phyloP scores from a whole-genome alignment of 345 rosid genomes.

The Cochlearia excelsa region DNA sequence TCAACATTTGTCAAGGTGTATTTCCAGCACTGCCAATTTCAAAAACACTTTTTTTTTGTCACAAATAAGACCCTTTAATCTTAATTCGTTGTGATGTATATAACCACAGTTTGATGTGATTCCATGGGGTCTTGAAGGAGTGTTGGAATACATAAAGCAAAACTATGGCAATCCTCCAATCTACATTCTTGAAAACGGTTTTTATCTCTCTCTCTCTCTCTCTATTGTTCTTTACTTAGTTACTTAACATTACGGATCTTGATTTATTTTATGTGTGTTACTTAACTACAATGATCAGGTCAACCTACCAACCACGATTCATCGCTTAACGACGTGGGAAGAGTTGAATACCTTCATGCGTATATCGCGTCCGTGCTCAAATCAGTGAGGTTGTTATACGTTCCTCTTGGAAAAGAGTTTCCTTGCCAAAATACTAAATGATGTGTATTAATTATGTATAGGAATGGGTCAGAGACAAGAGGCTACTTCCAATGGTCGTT shows the following conservation, averaged over 20 bases:
- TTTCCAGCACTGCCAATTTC: neutral
- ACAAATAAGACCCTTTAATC: neutral
- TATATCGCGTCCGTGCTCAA: constrained; percentile 41
- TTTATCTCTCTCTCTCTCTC: constrained; percentile 1
- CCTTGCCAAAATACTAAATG: too few relatives aligned
- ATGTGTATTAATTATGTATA: too few relatives aligned
- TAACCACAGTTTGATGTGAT: constrained; percentile 27
- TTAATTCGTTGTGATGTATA: constrained; percentile 5
- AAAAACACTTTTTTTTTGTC: neutral
- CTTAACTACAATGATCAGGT: constrained; percentile 25
- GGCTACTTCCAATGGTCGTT: constrained; percentile 54
- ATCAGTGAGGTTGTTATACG: constrained; percentile 24
- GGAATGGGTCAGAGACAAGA: constrained; percentile 46
- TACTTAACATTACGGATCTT: neutral
- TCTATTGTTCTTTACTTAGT: neutral
- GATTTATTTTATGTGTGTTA: neutral
- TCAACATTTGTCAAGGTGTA: constrained; percentile 14
- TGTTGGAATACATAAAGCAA: constrained; percentile 36
- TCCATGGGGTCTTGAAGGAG: constrained; percentile 34
- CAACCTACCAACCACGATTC: constrained; percentile 25
- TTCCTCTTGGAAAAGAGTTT: too few relatives aligned
- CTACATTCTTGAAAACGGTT: constrained; percentile 43
- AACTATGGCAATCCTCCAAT: constrained; percentile 37
- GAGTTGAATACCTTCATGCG: constrained; percentile 35
- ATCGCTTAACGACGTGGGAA: constrained; percentile 36